Evolutionary conservation across 2,329 filamentous ascomycete genomes (phyloP).

Genomic region (Coniochaeta pulveracea): DNA sequence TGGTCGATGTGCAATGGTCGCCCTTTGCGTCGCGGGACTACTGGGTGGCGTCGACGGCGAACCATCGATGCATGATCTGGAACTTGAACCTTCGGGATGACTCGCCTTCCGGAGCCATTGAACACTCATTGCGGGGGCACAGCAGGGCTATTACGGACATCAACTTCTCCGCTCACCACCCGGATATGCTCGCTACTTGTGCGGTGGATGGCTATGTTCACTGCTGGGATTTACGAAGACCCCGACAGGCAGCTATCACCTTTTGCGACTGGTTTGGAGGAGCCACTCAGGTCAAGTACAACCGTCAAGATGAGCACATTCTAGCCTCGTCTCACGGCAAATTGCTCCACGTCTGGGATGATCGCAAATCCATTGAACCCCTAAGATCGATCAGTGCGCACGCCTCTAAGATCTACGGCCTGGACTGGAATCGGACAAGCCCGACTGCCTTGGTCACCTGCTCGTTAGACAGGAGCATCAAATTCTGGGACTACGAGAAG

Average conservation of each 20-base stretch:
- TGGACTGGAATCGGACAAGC: conserved; percentile 83
- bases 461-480: conserved; percentile 84
- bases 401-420: conserved; percentile 84
- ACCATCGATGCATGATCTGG: conserved; percentile 90
- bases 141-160: conserved; percentile 88
- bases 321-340: conserved; percentile 86
- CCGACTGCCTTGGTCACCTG: conserved; percentile 70
- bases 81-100: conserved; percentile 75
- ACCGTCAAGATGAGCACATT: conserved; percentile 74
- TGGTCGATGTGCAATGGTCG: conserved; percentile 94
- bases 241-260: conserved; percentile 61
- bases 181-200: conserved; percentile 80
- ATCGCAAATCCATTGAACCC: conserved; percentile 65
- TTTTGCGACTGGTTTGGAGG: conserved; percentile 92
- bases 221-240: conserved; percentile 76
- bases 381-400: conserved; percentile 80
- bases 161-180: conserved; percentile 89
- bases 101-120: conserved; percentile 58
- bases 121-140: conserved; percentile 75
- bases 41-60: conserved; percentile 90
- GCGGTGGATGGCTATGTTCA: conserved; percentile 89
- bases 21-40: conserved; percentile 82
- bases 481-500: conserved; percentile 74
- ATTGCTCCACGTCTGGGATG: conserved; percentile 83
- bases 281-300: conserved; percentile 92